Evolutionary conservation across 2,329 filamentous ascomycete species (phyloP).

Genomic region (Herpotrichia juniperi): DNA sequence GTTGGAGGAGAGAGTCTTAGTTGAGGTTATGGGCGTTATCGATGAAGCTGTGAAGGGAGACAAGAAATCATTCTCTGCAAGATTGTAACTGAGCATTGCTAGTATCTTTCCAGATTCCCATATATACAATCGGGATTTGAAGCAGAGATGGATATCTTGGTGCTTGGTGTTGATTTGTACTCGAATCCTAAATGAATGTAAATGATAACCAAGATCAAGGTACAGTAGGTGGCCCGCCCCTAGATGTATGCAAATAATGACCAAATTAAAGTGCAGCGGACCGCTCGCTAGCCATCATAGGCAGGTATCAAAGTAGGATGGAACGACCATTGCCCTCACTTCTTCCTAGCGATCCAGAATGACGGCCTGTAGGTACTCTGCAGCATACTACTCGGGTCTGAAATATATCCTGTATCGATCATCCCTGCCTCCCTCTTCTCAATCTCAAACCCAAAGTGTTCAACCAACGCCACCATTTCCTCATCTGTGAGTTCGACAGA

Average conservation of each 20-base stretch:
- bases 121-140: too few species aligned
- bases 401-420: constrained; percentile 82
- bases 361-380: constrained; percentile 80
- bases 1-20: constrained; percentile 61
- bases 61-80: background rate
- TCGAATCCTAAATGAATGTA: too few species aligned
- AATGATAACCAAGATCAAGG: too few species aligned
- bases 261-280: too few species aligned
- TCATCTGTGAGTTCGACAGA: constrained; percentile 89
- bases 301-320: too few species aligned
- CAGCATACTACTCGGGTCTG: constrained; percentile 83
- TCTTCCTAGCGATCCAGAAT: constrained; percentile 85
- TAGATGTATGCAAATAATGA: too few species aligned
- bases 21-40: constrained; percentile 60
- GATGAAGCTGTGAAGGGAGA: constrained; percentile 50
- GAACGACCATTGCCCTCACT: too few species aligned
- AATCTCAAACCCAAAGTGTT: constrained; percentile 77
- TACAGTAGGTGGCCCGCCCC: too few species aligned
- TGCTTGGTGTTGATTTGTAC: too few species aligned
- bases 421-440: constrained; percentile 63
- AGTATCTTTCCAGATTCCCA: too few species aligned
- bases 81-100: background rate
- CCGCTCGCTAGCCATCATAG: too few species aligned
- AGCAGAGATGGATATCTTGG: too few species aligned
- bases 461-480: constrained; percentile 79